Evolutionary conservation across 2,329 filamentous ascomycete species (phyloP).

Genomic region (Dothistroma septosporum): DNA sequence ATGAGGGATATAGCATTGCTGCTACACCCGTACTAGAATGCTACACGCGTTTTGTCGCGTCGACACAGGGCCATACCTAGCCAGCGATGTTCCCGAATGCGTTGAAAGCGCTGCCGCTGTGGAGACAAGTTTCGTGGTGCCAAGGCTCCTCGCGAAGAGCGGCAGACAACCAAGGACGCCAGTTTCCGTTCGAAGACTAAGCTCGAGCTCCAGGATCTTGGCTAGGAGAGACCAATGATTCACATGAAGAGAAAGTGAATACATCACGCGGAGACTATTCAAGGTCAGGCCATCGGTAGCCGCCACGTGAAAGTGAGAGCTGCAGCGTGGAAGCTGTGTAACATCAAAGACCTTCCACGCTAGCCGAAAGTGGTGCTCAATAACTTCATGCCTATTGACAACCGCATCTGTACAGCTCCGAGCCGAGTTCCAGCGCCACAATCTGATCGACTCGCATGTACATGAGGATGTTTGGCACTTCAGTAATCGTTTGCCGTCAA

Average conservation of each 20-base stretch:
- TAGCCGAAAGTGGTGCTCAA: slow-evolving; percentile 12
- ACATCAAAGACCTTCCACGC: not conserved
- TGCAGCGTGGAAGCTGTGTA: not conserved
- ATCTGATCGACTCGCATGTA: not conserved
- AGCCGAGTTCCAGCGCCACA: not conserved
- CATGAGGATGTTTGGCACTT: not conserved
- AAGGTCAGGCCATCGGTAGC: not conserved
- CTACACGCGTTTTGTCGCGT: not conserved
- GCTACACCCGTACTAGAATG: not conserved
- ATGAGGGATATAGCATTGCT: not conserved
- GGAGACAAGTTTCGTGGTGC: too few relatives aligned
- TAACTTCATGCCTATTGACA: slow-evolving; percentile 22
- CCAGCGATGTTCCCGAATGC: too few relatives aligned
- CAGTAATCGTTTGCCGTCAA: not conserved
- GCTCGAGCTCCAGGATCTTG: too few relatives aligned
- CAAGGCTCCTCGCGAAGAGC: too few relatives aligned
- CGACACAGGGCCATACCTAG: not conserved
- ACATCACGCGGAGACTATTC: too few relatives aligned
- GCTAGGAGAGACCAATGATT: too few relatives aligned
- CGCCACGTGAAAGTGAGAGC: not conserved
- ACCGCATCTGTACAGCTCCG: slow-evolving; percentile 11
- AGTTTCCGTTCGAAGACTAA: too few relatives aligned
- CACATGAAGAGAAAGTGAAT: too few relatives aligned
- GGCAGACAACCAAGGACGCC: too few relatives aligned
- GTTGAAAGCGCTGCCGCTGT: too few relatives aligned